Base-by-base conservation (phyloP, 2,329 filamentous ascomycete genomes). In the Exophiala xenobiotica region DNA sequence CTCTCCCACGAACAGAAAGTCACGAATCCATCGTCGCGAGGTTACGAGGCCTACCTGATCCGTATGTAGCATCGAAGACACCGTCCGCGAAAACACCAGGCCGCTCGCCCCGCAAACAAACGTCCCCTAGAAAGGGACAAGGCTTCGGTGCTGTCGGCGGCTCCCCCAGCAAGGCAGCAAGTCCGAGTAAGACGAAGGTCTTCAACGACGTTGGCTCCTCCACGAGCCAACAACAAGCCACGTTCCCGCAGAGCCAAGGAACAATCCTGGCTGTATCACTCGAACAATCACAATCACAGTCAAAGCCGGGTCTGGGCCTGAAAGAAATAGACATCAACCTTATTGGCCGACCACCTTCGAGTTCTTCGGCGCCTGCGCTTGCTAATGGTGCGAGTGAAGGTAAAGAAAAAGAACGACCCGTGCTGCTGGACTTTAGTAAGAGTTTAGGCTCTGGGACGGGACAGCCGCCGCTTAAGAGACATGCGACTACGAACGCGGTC, bases 1-100 rank as follows among this genome's bases (percentile, higher is more conserved):
- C 79, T 2, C 77, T 99, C 1, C 93, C 93, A 3, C 83, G 85
- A 20, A 97, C 93, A 0, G 80, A 83, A 63, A 63, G 71, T 1
- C 81, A 85, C 62, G 79, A 84, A 9, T 71, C 68, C 9, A 70
- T 86, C 22, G 71, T 84, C 9, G 75, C 79, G 16, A 71, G 73
- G 41, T 62, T 80, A 59, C 72, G 73, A 59, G 77, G 64, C 51
- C 72, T 64, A 61, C 62, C 65, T 31, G 69, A 67, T 27, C 57
- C 57, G 14, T 31, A 29, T 9, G 23, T 51, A 12, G 24, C 27
- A 2, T 18, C 38, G 1, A 56, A 49, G 22, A 51, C 57, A 22
- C 53, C 60, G 3, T 58, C 54, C 40, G 63, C 63, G 42, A 63
- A 61, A 20, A 63, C 62, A 48, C 46, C 55, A 27, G 51, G 22